Conservation (phyloP, 495 filamentous ascomycete species). For the Lichenothelia convexa region DNA sequence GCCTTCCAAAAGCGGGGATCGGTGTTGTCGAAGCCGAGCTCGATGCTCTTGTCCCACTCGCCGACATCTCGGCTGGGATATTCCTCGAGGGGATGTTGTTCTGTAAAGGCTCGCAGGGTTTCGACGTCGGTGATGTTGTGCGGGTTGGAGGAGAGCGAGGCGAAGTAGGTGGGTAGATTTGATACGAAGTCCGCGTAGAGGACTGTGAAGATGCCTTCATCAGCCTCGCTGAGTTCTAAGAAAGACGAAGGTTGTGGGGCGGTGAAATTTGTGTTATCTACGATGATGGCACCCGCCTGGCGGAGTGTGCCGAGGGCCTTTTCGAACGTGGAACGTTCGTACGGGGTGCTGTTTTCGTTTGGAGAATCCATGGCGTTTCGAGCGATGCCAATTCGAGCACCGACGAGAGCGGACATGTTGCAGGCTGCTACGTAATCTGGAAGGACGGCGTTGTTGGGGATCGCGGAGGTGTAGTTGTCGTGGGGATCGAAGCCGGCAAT, state of each 20-base stretch:
- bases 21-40: constrained; percentile 18
- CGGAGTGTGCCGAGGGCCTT: constrained; percentile 23
- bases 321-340: constrained; percentile 28
- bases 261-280: constrained; percentile 36
- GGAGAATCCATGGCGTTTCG: constrained; percentile 26
- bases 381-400: constrained; percentile 34
- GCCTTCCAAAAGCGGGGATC: constrained; percentile 18
- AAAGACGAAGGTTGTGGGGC: constrained; percentile 23
- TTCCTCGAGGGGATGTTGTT: constrained; percentile 25
- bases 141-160: constrained; percentile 23
- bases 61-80: constrained; percentile 31
- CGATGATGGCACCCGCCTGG: constrained; percentile 32
- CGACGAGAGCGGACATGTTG: constrained; percentile 27
- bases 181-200: constrained; percentile 21
- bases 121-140: constrained; percentile 19
- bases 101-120: constrained; percentile 28
- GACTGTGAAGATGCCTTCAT: constrained; percentile 12
- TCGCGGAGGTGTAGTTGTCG: constrained; percentile 36
- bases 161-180: constrained; percentile 18
- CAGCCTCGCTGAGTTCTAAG: constrained; percentile 12
- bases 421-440: constrained; percentile 37
- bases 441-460: constrained; percentile 22
- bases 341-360: constrained; percentile 7
- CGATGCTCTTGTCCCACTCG: constrained; percentile 28
- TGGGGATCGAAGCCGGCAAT: constrained; percentile 6